A percentile compares a stretch with the other conserved stretches of the same genome.
These are phyloP conservation scores for Gracilaria vermiculophylla DNA, from an alignment of 23 red algal genomes.

Conservation along the genomic window DNA sequence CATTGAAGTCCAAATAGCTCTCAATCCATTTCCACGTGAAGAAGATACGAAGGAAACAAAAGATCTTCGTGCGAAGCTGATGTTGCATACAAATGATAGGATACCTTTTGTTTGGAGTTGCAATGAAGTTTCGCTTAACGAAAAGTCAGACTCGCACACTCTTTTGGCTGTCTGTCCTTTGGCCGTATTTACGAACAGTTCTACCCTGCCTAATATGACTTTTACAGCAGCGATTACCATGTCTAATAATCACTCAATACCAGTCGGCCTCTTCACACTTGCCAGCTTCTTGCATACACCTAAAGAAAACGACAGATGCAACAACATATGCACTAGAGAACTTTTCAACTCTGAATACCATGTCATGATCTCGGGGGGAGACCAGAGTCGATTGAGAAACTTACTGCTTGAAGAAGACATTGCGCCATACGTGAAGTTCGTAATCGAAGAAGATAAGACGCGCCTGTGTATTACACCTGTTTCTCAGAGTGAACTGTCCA, in stretches of 20 bases:
- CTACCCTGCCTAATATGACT: neutral
- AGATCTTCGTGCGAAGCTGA: neutral
- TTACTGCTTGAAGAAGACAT: neutral
- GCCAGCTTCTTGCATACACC: neutral
- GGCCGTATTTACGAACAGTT: neutral
- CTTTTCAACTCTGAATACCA: neutral
- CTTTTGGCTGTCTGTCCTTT: neutral
- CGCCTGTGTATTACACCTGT: neutral
- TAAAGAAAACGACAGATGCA: neutral
- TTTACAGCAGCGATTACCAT: neutral
- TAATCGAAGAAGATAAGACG: neutral
- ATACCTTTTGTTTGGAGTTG: conserved; percentile 9
- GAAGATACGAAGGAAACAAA: neutral
- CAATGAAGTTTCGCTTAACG: neutral
- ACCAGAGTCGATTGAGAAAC: neutral
- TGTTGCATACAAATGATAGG: neutral
- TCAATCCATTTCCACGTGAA: neutral
- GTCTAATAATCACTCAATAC: neutral
- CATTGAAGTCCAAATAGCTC: neutral
- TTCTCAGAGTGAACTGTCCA: neutral
- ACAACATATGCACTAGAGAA: neutral
- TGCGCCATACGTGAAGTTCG: neutral
- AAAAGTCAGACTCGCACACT: neutral
- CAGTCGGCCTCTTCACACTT: neutral
- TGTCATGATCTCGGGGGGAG: neutral